A percentile compares a stretch with the other conserved stretches of the same genome.
phyloP scores from a whole-genome alignment of 257 asterid species.

The Pogostemon cablin region DNA sequence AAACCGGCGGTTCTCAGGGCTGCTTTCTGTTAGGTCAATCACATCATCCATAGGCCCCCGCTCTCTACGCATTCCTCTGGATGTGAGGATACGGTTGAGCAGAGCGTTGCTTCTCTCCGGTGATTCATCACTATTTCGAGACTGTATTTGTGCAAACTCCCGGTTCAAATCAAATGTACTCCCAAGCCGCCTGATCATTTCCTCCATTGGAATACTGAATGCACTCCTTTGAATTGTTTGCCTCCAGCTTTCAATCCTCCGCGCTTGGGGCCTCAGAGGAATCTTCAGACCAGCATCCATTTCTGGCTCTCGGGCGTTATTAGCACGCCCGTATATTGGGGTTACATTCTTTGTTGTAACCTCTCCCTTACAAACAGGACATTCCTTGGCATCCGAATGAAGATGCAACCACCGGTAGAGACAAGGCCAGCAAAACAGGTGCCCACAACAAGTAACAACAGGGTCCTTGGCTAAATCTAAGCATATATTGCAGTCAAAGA shows the following conservation, averaged over 20 bases:
- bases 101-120: slow-evolving; percentile 72
- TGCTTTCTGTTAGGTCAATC: slow-evolving; percentile 58
- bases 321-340: slow-evolving; percentile 88
- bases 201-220: slow-evolving; percentile 78
- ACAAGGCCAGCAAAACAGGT: slow-evolving; percentile 97
- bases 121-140: slow-evolving; percentile 52
- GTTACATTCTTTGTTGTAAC: slow-evolving; percentile 71
- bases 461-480: slow-evolving; percentile 91
- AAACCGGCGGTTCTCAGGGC: slow-evolving; percentile 57
- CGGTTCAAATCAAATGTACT: slow-evolving; percentile 54
- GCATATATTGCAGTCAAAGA: slow-evolving; percentile 94
- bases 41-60: slow-evolving; percentile 55
- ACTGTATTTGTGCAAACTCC: slow-evolving; percentile 53
- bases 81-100: slow-evolving; percentile 69
- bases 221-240: slow-evolving; percentile 73
- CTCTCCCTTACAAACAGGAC: slow-evolving; percentile 98
- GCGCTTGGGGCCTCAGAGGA: slow-evolving; percentile 71
- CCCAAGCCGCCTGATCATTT: slow-evolving; percentile 82
- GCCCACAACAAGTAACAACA: slow-evolving; percentile 96
- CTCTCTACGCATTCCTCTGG: slow-evolving; percentile 81
- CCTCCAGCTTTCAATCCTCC: slow-evolving; percentile 82
- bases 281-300: slow-evolving; percentile 56
- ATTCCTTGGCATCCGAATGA: slow-evolving; percentile 89
- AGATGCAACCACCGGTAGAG: slow-evolving; percentile 86
- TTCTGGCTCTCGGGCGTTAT: slow-evolving; percentile 42